phyloP scores from a whole-genome alignment of 257 asterid genomes.

The Lithospermum erythrorhizon region DNA sequence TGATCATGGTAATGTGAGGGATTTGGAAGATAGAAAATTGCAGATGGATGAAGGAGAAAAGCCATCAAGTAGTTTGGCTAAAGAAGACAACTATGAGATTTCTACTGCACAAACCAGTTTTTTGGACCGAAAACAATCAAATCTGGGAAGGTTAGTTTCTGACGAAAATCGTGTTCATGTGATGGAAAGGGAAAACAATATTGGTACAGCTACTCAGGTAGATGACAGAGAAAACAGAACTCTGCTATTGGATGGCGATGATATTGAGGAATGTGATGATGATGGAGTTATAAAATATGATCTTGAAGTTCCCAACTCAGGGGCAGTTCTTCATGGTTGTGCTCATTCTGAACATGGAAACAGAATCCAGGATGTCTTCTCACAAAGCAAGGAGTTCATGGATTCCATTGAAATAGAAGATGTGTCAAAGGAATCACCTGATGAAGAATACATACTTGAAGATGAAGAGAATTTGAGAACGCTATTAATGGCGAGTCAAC shows the following conservation, averaged over 20 bases:
- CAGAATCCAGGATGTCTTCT: not conserved
- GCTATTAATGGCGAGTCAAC: constrained; percentile 5
- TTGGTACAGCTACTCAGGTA: too few relatives aligned
- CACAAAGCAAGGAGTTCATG: constrained; percentile 4
- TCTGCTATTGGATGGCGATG: constrained; percentile 1
- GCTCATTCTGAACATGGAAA: not conserved
- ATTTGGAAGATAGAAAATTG: not conserved
- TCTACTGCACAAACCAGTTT: not conserved
- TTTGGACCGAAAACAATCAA: too few relatives aligned
- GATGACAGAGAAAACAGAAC: too few relatives aligned
- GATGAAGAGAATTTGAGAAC: not conserved
- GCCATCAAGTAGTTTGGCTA: not conserved
- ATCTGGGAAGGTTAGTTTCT: too few relatives aligned
- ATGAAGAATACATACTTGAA: constrained; percentile 5
- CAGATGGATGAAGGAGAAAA: not conserved
- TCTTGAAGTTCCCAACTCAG: not conserved
- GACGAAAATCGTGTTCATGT: too few relatives aligned
- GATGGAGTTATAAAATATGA: constrained; percentile 1
- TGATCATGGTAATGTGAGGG: not conserved
- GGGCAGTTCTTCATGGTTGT: not conserved
- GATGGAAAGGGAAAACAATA: too few relatives aligned
- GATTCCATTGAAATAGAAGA: constrained; percentile 3
- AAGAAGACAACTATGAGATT: not conserved
- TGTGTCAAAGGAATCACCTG: constrained; percentile 9
- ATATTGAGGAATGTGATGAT: constrained; percentile 6